These are phyloP conservation scores for Linnemannia schmuckeri DNA, from an alignment of 192 early-diverging fungal species.

Conservation along the genomic window DNA sequence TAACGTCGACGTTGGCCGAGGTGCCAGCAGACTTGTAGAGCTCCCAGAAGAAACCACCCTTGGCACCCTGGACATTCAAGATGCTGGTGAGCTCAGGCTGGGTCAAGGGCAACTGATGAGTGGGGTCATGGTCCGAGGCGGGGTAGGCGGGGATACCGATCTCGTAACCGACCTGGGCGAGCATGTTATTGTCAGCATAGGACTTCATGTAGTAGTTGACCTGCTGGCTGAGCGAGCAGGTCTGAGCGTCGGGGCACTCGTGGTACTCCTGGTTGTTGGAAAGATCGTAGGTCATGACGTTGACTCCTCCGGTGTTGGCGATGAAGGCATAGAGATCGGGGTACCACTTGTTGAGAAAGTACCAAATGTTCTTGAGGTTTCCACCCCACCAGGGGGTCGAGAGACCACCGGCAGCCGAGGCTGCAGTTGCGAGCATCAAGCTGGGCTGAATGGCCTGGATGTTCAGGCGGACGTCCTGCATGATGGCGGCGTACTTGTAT, in stretches of 20 bases:
- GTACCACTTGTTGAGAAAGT: conserved; percentile 23
- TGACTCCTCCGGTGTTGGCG: conserved; percentile 49
- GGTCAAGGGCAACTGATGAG: conserved; percentile 49
- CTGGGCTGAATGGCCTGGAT: conserved; percentile 17
- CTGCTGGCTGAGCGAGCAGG: conserved; percentile 43
- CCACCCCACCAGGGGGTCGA: conserved; percentile 31
- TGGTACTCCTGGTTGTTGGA: conserved; percentile 47
- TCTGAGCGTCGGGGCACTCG: conserved; percentile 48
- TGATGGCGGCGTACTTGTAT: conserved; percentile 35
- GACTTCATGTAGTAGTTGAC: conserved; percentile 57
- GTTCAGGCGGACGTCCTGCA: conserved; percentile 28
- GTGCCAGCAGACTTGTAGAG: conserved; percentile 47
- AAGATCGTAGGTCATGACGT: conserved; percentile 56
- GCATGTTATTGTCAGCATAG: conserved; percentile 44
- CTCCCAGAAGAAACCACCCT: conserved; percentile 59
- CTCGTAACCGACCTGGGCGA: conserved; percentile 52
- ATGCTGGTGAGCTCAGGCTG: conserved; percentile 50
- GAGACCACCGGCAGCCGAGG: conserved; percentile 30
- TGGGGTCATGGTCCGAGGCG: conserved; percentile 43
- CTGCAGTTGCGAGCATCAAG: conserved; percentile 23
- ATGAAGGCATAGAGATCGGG: conserved; percentile 43
- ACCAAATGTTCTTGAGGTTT: conserved; percentile 43
- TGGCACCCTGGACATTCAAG: conserved; percentile 42
- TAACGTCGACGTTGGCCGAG: conserved; percentile 39
- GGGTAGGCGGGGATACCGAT: conserved; percentile 57